Conservation (phyloP, 2,329 filamentous ascomycete species). For the Beauveria caledonica region DNA sequence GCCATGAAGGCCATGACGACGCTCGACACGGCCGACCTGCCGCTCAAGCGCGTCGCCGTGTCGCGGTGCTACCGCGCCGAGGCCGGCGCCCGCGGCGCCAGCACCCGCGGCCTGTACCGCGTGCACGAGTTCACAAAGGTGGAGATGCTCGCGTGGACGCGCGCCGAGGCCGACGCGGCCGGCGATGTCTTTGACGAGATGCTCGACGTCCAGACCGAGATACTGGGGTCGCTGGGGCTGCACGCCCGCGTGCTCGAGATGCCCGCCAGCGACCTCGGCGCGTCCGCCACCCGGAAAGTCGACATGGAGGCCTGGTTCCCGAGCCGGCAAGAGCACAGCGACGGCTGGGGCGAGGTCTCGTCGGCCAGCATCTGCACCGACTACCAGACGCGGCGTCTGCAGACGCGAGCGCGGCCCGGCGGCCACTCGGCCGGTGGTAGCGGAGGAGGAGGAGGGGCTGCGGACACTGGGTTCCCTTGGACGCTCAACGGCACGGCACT, state of each 20-base stretch:
- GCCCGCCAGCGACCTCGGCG: conserved; percentile 81
- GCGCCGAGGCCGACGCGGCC: conserved; percentile 40
- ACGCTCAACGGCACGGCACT: conserved; percentile 93
- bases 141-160: conserved; percentile 91
- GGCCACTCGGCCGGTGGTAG: conserved; percentile 28
- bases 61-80: conserved; percentile 95
- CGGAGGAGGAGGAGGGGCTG: conserved; percentile 20
- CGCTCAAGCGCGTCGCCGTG: conserved; percentile 70
- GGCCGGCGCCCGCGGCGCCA: conserved; percentile 79
- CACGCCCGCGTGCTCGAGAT: conserved; percentile 88
- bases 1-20: conserved; percentile 67
- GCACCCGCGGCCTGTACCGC: conserved; percentile 90
- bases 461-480: conserved; percentile 64
- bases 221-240: conserved; percentile 67
- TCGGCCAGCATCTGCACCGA: conserved; percentile 88
- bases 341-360: conserved; percentile 89
- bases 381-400: conserved; percentile 80
- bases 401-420: conserved; percentile 58
- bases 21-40: conserved; percentile 58
- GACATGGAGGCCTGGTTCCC: conserved; percentile 96
- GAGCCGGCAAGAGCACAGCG: conserved; percentile 48
- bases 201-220: conserved; percentile 76
- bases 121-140: conserved; percentile 99
- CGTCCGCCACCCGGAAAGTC: conserved; percentile 75
- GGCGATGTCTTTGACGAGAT: conserved; percentile 72